These are phyloP conservation scores for Coemansia furcata DNA, from an alignment of 192 early-diverging fungal genomes.

Conservation along the genomic window DNA sequence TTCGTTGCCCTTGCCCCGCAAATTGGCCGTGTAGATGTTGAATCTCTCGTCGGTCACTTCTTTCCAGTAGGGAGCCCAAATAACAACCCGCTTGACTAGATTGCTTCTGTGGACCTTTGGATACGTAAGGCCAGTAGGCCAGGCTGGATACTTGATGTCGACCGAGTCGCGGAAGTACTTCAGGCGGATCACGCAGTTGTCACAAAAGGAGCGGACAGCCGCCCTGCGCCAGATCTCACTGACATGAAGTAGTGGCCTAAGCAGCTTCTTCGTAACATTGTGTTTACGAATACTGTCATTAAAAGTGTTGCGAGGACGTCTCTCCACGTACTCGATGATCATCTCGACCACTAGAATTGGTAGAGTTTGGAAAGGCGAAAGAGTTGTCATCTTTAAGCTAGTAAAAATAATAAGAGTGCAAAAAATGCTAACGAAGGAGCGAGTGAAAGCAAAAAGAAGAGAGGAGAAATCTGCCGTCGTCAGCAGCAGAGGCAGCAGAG, in stretches of 20 bases:
- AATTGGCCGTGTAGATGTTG: neutral
- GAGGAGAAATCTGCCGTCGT: neutral
- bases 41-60: neutral
- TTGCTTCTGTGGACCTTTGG: neutral
- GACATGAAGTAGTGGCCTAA: neutral
- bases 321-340: neutral
- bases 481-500: neutral
- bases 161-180: neutral
- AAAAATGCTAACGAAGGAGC: neutral
- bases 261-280: neutral
- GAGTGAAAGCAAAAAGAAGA: neutral
- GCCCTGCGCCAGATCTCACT: neutral
- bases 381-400: neutral
- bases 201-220: neutral
- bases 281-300: neutral
- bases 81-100: neutral
- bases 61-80: neutral
- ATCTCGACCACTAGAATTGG: neutral
- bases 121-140: neutral
- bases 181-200: neutral
- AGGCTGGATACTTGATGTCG: neutral
- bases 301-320: neutral
- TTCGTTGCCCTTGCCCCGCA: neutral
- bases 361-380: neutral
- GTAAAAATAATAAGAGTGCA: neutral